Base-by-base conservation (phyloP, 2,329 filamentous ascomycete genomes). In the Plenodomus biglobosus region DNA sequence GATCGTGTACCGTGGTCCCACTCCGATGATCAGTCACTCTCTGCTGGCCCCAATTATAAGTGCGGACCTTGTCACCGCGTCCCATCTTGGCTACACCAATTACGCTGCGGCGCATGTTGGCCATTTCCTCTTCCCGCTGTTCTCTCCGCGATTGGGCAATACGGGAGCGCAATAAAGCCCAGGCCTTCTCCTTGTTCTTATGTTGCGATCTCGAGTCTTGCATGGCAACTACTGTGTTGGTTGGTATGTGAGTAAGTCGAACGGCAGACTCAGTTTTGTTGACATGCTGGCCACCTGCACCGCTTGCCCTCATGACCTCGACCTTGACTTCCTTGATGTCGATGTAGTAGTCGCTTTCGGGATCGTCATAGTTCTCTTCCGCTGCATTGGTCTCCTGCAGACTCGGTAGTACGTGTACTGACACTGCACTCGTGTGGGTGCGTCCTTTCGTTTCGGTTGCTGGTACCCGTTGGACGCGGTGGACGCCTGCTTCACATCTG, bases 181-280 rank as follows among this genome's bases (percentile, higher is more conserved):
- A 96, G 1, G 94, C 94, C 52, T 85, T 85, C 52, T 91, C 87
- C 38, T 92, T 83, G 73, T 99, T 99, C 57, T 89, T 84, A 60
- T 89, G 85, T 75, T 99, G 94, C 37, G 90, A 96, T 45, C 94
- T 83, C 44, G 85, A 86, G 69, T 99, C 94, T 72, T 99, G 94
- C 81, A 97, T 95, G 11, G 86, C 86, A 13, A 97, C 92, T 1
- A 89, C 84, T 0, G 85, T 94, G 38, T 88, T 88, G 1, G 91
- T 95, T 2, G 94, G 94, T 6, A 87, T 73, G 75, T 99, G 94
- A 1, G 92, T 97, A 63, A 99, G 79, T 8, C 94, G 86, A 52
- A 99, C 89, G 3, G 94, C 94, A 22, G 90, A 96, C 75, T 99
- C 94, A 0, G 94, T 99, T 71, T 92, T 96, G 76, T 99, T 99